Conservation (phyloP, 352 stramenopile genomes). For the Elongisporangium prolatum region DNA sequence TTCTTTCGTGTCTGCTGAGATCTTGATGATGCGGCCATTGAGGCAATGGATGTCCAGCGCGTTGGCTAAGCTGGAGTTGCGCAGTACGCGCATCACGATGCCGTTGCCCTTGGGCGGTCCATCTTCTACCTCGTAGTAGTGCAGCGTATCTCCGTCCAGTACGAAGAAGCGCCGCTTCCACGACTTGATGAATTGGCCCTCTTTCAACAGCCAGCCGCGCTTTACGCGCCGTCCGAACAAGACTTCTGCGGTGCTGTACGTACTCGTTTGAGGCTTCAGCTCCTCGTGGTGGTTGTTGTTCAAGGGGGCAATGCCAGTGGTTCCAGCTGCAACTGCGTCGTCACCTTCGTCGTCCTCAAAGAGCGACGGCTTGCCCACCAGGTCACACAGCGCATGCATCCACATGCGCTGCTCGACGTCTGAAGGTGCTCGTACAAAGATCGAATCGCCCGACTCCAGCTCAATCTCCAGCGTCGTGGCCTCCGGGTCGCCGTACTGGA, state of each 20-base stretch:
- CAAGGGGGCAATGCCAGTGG: conserved; percentile 5
- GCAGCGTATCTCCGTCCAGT: conserved; percentile 37
- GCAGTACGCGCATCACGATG: conserved; percentile 41
- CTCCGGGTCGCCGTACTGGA: conserved; percentile 32
- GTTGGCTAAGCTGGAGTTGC: conserved; percentile 22
- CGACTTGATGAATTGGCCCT: conserved; percentile 33
- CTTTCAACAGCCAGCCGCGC: conserved; percentile 59
- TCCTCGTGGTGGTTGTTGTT: neutral
- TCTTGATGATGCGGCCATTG: conserved; percentile 39
- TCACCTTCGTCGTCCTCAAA: neutral
- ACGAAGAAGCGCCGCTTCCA: conserved; percentile 76
- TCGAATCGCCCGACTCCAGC: conserved; percentile 41
- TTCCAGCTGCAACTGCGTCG: neutral
- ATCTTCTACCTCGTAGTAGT: conserved; percentile 50
- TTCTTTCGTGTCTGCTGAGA: conserved; percentile 32
- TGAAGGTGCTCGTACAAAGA: conserved; percentile 45
- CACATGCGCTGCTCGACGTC: conserved; percentile 42
- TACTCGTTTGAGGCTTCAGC: conserved; percentile 1
- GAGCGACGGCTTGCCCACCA: conserved; percentile 24
- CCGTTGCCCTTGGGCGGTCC: conserved; percentile 29
- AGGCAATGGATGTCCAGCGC: conserved; percentile 40
- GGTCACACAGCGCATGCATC: conserved; percentile 43
- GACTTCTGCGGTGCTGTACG: conserved; percentile 2
- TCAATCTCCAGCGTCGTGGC: conserved; percentile 36
- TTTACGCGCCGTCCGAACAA: conserved; percentile 16